A percentile compares a stretch with the other conserved stretches of the same genome.
Evolutionary conservation across 208 protist species (phyloP).

Genomic region (Perkinsela sp.): DNA sequence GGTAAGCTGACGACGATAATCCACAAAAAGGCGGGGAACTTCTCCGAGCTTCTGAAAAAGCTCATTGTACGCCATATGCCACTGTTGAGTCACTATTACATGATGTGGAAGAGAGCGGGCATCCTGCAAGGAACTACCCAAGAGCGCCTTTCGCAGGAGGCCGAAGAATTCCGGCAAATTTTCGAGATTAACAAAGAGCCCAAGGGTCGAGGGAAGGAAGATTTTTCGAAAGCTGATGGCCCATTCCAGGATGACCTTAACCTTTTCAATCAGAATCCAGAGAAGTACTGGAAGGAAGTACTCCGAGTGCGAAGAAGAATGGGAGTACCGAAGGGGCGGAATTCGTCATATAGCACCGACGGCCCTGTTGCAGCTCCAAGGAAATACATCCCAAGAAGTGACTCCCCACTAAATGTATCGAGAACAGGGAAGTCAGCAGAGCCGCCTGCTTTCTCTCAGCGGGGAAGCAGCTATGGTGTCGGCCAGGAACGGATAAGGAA

Average conservation of each 20-base stretch:
- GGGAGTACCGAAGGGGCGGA: too few relatives aligned
- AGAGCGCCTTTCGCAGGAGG: background rate
- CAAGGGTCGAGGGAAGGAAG: background rate
- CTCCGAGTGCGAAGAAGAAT: background rate
- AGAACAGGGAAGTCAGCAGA: too few relatives aligned
- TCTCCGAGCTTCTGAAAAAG: too few relatives aligned
- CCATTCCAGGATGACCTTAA: background rate
- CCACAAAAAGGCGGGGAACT: too few relatives aligned
- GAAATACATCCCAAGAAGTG: too few relatives aligned
- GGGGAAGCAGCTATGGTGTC: too few relatives aligned
- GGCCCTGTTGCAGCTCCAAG: too few relatives aligned
- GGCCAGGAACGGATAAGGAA: too few relatives aligned
- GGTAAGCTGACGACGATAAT: too few relatives aligned
- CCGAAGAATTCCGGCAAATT: background rate
- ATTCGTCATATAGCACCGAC: too few relatives aligned
- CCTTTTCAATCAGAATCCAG: background rate
- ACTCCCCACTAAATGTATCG: too few relatives aligned
- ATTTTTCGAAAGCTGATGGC: background rate
- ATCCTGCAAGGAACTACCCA: background rate
- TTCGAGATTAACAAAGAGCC: background rate
- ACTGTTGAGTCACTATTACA: background rate
- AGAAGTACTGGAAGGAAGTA: background rate
- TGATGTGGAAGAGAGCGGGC: background rate
- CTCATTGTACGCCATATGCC: background rate
- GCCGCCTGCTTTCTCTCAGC: too few relatives aligned